Evolutionary conservation across 306 rosid species (phyloP).

Genomic region (Trifolium dubium): DNA sequence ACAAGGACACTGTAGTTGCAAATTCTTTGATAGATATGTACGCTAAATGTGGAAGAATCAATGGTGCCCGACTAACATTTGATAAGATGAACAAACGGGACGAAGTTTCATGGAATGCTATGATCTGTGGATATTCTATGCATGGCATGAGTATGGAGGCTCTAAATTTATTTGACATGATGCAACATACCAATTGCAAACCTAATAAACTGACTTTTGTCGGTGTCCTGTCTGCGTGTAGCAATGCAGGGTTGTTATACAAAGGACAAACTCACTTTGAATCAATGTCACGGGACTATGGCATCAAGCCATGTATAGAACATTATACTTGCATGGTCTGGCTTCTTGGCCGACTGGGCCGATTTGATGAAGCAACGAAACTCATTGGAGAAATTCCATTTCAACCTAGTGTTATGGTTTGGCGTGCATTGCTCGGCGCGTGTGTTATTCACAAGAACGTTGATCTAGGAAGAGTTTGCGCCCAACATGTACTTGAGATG

Average conservation of each 20-base stretch:
- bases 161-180: conserved; percentile 9
- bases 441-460: conserved; percentile 11
- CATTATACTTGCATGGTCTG: conserved; percentile 27
- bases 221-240: conserved; percentile 7
- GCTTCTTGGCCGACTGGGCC: conserved; percentile 17
- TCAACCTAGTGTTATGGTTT: conserved; percentile 17
- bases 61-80: neutral
- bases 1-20: conserved; percentile 19
- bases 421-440: conserved; percentile 16
- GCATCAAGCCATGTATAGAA: conserved; percentile 14
- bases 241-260: conserved; percentile 10
- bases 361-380: conserved; percentile 15
- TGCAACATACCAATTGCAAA: conserved; percentile 6
- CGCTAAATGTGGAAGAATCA: conserved; percentile 13
- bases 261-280: conserved; percentile 10
- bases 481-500: conserved; percentile 18
- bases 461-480: conserved; percentile 21
- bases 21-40: conserved; percentile 22
- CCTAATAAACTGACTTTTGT: conserved; percentile 22
- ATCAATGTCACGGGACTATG: conserved; percentile 2
- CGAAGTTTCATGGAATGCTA: conserved; percentile 22
- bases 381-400: conserved; percentile 18
- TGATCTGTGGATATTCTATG: conserved; percentile 23
- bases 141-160: conserved; percentile 16
- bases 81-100: conserved; percentile 19